Base-by-base conservation (phyloP, 495 filamentous ascomycete genomes). In the Mycothermus thermophilus region DNA sequence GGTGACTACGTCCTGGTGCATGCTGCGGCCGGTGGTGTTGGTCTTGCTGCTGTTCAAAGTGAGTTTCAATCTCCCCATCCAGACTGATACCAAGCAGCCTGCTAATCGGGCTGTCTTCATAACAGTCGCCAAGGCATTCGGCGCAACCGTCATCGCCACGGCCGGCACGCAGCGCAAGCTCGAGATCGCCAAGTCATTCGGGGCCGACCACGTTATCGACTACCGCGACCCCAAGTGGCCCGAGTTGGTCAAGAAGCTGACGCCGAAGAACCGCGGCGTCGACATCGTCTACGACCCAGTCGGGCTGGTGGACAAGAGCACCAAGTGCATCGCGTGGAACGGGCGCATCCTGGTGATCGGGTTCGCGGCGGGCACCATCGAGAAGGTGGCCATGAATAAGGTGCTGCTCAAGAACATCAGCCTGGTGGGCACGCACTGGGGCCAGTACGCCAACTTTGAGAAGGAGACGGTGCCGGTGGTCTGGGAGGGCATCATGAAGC, bases 261-360 rank as follows among this genome's bases (percentile, higher is more conserved):
- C 71, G 14, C 80, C 80, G 0, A 71, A 74, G 30, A 70, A 72
- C 2, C 66, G 68, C 34, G 86, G 86, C 0, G 83, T 88, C 6
- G 84, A 94, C 60, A 80, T 92, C 27, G 84, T 93, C 8, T 90
- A 79, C 62, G 86, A 94, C 50, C 83, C 85, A 16, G 86, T 93
- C 1, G 86, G 86, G 0, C 58, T 94, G 63, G 80, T 95, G 16
- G 81, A 86, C 40, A 60, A 71, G 52, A 80, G 74, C 51, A 72
- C 84, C 41, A 92, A 88, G 59, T 94, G 87, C 60, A 77, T 77
- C 2, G 77, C 80, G 19, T 96, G 86, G 86, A 93, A 92, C 54
- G 87, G 80, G 6, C 66, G 87, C 3, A 62, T 96, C 27, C 54
- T 94, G 27, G 76, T 96, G 6, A 75, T 95, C 54, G 88, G 88